Evolutionary conservation across 2,329 filamentous ascomycete genomes (phyloP).

Genomic region (Alternaria sp.): DNA sequence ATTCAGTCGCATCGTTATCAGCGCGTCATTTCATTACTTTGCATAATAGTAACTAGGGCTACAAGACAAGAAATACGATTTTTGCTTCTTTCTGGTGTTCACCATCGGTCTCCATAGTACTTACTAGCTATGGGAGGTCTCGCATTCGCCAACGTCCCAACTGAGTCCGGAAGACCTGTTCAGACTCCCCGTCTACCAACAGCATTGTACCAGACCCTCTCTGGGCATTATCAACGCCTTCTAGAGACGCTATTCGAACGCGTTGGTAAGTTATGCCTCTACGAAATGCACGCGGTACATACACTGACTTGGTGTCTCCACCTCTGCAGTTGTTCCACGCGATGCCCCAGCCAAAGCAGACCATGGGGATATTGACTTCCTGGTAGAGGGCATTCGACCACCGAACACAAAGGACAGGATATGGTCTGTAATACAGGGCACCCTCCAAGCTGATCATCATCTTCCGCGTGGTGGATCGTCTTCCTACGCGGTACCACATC

Average conservation of each 20-base stretch:
- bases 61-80: neutral
- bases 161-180: constrained; percentile 56
- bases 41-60: neutral
- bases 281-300: neutral
- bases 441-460: constrained; percentile 58
- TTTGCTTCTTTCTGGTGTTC: neutral
- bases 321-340: constrained; percentile 61
- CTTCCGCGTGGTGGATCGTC: constrained; percentile 36
- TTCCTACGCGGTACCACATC: constrained; percentile 62
- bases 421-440: constrained; percentile 46
- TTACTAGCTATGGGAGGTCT: constrained; percentile 70
- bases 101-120: neutral
- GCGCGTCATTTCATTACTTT: neutral
- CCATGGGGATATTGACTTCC: constrained; percentile 78
- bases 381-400: constrained; percentile 56
- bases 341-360: constrained; percentile 74
- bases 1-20: neutral
- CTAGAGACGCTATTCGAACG: constrained; percentile 63
- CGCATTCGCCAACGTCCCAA: constrained; percentile 41
- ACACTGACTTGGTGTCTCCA: neutral
- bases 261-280: constrained; percentile 46
- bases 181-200: constrained; percentile 72
- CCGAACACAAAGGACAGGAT: constrained; percentile 21
- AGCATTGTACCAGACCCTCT: constrained; percentile 64
- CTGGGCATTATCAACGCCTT: constrained; percentile 55